Evolutionary conservation across 2,329 filamentous ascomycete genomes (phyloP), one percentile per base, ranked within the genome.

Genomic region (Penicillium sclerotigenum): DNA sequence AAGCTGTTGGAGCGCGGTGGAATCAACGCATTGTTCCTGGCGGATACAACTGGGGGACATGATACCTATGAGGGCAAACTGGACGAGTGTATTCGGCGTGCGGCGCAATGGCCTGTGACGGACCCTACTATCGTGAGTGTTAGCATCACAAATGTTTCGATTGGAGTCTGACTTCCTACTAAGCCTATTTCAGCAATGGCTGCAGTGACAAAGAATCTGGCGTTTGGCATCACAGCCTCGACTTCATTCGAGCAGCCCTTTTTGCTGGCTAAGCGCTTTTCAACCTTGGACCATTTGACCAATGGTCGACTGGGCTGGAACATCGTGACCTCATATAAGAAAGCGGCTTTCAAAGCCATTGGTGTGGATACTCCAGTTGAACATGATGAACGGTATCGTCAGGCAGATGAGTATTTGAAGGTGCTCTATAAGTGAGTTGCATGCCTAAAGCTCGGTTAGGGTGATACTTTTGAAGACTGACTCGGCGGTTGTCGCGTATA

Each of bases 151-250:
- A 29, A 26, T 16, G 5, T 11, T 38, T 3, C 4, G 11, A 41
- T 26, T 8, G 22, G 28, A 22, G 1, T 18, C 48, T 55, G 14
- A 57, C 38, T 50, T 47, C 22, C 33, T 18, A 1, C 4, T 4
- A 52, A 84, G 81, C 82, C 83, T 3, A 85, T 87, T 52, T 80
- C 79, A 3, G 84, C 85, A 31, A 87, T 87, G 85, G 85, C 84
- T 3, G 83, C 84, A 0, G 84, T 86, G 29, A 87, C 85, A 0
- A 86, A 84, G 70, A 84, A 85, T 48, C 73, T 87, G 3, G 76
- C 79, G 0, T 87, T 87, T 60, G 85, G 79, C 1, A 84, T 88
- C 57, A 87, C 84, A 0, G 81, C 83, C 0, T 84, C 82, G 0
- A 87, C 84, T 2, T 82, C 82, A 0, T 87, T 85, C 55, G 83